Evolutionary conservation across 2,329 filamentous ascomycete species (phyloP).

Genomic region (Neonectria neomacrospora): DNA sequence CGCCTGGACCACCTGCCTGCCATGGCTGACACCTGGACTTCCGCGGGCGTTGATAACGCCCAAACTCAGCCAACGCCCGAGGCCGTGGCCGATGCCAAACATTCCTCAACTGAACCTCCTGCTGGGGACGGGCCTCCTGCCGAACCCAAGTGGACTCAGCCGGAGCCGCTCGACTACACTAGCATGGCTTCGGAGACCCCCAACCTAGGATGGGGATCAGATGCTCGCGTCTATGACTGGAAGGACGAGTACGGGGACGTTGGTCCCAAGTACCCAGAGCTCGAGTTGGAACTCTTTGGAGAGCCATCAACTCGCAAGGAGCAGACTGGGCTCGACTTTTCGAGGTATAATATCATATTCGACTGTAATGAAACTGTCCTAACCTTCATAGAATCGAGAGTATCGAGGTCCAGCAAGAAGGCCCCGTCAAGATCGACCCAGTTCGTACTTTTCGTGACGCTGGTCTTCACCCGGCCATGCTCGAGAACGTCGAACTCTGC

Average conservation of each 20-base stretch:
- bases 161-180: constrained; percentile 61
- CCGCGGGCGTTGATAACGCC: constrained; percentile 6
- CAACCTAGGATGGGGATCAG: constrained; percentile 58
- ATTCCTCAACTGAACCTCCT: background rate
- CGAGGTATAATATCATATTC: constrained; percentile 60
- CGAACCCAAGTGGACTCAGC: constrained; percentile 58
- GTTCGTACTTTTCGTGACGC: constrained; percentile 75
- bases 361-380: constrained; percentile 31
- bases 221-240: constrained; percentile 82
- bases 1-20: background rate
- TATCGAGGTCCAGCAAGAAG: constrained; percentile 69
- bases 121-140: constrained; percentile 51
- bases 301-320: constrained; percentile 60
- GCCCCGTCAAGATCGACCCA: constrained; percentile 61
- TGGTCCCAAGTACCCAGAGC: constrained; percentile 73
- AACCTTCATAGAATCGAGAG: constrained; percentile 59
- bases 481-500: constrained; percentile 79
- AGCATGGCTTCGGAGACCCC: constrained; percentile 33
- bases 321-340: constrained; percentile 70
- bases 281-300: constrained; percentile 83
- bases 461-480: constrained; percentile 85
- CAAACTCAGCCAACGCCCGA: constrained; percentile 11
- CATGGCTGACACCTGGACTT: constrained; percentile 32
- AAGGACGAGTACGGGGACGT: constrained; percentile 87
- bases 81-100: background rate